These are phyloP conservation scores for Pseudogymnoascus sp. DNA, from an alignment of 2,329 filamentous ascomycete genomes.

Conservation along the genomic window DNA sequence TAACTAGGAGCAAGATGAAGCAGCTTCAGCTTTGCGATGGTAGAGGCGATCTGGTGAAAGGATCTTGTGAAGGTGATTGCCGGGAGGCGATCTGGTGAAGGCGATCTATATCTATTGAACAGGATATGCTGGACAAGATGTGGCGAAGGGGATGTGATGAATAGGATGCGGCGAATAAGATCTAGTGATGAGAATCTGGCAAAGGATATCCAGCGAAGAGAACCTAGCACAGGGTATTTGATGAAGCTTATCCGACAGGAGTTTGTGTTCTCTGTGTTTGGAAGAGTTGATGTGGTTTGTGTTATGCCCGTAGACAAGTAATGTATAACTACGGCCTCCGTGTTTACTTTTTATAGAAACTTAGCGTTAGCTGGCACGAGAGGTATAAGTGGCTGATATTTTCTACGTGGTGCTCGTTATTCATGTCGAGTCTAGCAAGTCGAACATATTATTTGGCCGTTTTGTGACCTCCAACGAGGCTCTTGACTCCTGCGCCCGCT, in stretches of 20 bases:
- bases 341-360: background rate
- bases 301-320: background rate
- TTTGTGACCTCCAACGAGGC: background rate
- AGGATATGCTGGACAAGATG: background rate
- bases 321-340: background rate
- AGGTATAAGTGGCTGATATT: background rate
- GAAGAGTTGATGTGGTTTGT: background rate
- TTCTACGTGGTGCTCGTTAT: background rate
- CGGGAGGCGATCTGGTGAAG: no score
- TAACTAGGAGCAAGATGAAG: background rate
- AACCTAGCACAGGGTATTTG: background rate
- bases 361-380: background rate
- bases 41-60: no score
- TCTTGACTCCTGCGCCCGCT: background rate
- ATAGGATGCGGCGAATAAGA: background rate
- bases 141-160: background rate
- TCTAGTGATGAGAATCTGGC: no score
- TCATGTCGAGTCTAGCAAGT: background rate
- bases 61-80: no score
- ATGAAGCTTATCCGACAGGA: background rate
- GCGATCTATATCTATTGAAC: background rate
- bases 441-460: slow-evolving; percentile 4
- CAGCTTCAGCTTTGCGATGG: background rate
- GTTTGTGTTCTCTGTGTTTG: background rate
- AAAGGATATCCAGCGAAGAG: no score